A percentile compares a stretch with the other conserved stretches of the same genome.
phyloP scores from a whole-genome alignment of 495 filamentous ascomycete species.

The Collariella sp. region DNA sequence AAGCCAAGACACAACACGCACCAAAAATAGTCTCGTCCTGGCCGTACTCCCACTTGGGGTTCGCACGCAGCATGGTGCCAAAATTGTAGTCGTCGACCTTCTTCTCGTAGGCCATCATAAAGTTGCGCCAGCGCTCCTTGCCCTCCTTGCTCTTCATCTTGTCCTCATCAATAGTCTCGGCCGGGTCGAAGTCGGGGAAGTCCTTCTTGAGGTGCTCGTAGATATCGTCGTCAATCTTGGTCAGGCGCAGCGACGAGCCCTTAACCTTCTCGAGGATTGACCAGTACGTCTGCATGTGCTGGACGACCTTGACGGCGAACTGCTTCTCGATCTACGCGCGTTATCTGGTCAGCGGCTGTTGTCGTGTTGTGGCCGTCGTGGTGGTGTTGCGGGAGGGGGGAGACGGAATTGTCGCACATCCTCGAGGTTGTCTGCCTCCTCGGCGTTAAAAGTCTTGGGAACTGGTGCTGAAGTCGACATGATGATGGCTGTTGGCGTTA shows the following conservation, averaged over 20 bases:
- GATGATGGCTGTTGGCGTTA: not conserved
- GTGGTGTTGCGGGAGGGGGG: not conserved
- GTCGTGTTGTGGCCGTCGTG: not conserved
- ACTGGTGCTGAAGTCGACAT: constrained; percentile 11
- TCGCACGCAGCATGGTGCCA: constrained; percentile 78
- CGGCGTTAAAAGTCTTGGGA: constrained; percentile 37
- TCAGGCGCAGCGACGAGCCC: constrained; percentile 79
- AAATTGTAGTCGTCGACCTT: constrained; percentile 95
- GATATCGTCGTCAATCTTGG: constrained; percentile 91
- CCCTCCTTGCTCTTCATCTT: constrained; percentile 95
- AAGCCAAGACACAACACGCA: constrained; percentile 24
- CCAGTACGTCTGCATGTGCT: constrained; percentile 97
- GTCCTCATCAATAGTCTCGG: constrained; percentile 73
- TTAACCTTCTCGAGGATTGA: constrained; percentile 80
- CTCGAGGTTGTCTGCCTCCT: constrained; percentile 42
- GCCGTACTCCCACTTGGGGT: constrained; percentile 74
- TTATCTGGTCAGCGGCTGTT: not conserved
- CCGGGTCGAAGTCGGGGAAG: constrained; percentile 88
- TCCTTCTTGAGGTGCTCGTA: constrained; percentile 72
- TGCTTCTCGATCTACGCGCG: constrained; percentile 86
- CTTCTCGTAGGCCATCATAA: constrained; percentile 89
- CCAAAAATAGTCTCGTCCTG: constrained; percentile 89
- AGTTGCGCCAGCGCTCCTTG: constrained; percentile 93
- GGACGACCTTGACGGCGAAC: constrained; percentile 95
- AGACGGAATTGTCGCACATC: constrained; percentile 30